A percentile compares a stretch with the other conserved stretches of the same genome.
Evolutionary conservation across 352 stramenopile genomes (phyloP).

Genomic region (Phytophthora litchii): DNA sequence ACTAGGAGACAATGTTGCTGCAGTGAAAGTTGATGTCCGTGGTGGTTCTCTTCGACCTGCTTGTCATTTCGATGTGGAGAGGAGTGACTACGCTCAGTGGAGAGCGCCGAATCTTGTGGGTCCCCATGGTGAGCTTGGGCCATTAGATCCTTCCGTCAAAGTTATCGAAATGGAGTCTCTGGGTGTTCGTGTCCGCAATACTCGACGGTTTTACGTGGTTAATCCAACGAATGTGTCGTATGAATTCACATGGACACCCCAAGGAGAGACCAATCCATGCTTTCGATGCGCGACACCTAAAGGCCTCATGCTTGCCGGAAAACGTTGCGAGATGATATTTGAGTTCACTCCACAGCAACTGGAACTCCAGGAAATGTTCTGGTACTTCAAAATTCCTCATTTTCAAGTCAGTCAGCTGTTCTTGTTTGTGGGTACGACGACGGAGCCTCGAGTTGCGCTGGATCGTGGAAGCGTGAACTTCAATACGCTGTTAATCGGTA

Average conservation of each 20-base stretch:
- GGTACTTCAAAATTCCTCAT: conserved; percentile 88
- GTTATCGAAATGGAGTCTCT: conserved; percentile 94
- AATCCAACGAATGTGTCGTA: conserved; percentile 95
- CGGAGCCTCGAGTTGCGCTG: conserved; percentile 89
- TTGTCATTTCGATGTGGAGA: conserved; percentile 93
- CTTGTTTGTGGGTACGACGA: conserved; percentile 91
- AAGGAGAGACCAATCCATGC: conserved; percentile 71
- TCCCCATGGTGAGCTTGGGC: conserved; percentile 79
- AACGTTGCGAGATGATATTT: conserved; percentile 96
- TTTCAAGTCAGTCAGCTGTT: conserved; percentile 92
- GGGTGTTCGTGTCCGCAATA: conserved; percentile 92
- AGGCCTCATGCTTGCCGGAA: conserved; percentile 92
- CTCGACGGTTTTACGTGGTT: conserved; percentile 91
- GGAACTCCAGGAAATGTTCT: conserved; percentile 92
- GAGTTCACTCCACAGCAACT: conserved; percentile 93
- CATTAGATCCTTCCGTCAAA: conserved; percentile 86
- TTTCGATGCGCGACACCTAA: conserved; percentile 92
- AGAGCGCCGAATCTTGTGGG: conserved; percentile 73
- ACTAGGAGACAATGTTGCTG: conserved; percentile 3
- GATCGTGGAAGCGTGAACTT: conserved; percentile 93
- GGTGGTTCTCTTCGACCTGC: conserved; percentile 87
- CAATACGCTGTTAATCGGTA: conserved; percentile 91
- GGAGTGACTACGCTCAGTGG: conserved; percentile 87
- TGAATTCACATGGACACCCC: conserved; percentile 92
- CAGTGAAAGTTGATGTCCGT: conserved; percentile 59